These are phyloP conservation scores for Kregervanrija fluxuum DNA, from an alignment of 805 yeast genomes.

Conservation along the genomic window DNA sequence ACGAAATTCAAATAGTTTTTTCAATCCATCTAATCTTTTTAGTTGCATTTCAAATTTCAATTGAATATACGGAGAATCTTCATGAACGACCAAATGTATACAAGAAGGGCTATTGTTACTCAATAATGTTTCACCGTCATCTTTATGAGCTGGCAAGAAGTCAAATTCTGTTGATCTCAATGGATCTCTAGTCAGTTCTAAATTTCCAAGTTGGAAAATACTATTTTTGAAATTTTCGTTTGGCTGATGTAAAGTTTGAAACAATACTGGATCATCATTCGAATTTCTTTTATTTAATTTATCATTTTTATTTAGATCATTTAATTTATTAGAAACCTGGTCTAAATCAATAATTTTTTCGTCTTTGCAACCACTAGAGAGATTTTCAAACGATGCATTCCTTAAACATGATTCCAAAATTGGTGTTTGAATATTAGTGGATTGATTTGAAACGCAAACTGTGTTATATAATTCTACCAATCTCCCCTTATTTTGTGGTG, in stretches of 20 bases:
- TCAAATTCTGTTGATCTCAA: conserved; percentile 6
- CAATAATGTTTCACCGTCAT: not conserved
- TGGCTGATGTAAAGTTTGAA: not conserved
- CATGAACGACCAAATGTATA: conserved; percentile 17
- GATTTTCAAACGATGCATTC: not conserved
- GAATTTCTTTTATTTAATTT: not conserved
- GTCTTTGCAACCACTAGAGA: not conserved
- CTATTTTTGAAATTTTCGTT: not conserved
- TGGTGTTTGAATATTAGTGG: conserved; percentile 1
- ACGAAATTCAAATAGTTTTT: conserved; percentile 6
- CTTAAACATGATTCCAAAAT: not conserved
- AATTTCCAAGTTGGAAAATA: conserved; percentile 14
- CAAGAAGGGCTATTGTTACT: not conserved
- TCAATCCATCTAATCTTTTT: conserved; percentile 1
- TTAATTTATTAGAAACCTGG: conserved; percentile 9
- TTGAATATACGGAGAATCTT: conserved; percentile 19
- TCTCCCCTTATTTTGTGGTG: conserved; percentile 21
- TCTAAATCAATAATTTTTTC: conserved; percentile 6
- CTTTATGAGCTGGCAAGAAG: not conserved
- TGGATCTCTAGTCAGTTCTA: conserved; percentile 18
- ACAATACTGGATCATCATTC: not conserved
- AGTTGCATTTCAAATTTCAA: conserved; percentile 17
- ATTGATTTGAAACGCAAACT: conserved; percentile 9
- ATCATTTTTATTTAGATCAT: conserved; percentile 1
- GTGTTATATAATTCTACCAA: conserved; percentile 20